A percentile compares a stretch with the other conserved stretches of the same genome.
Evolutionary conservation across 305 asterid genomes (phyloP).

Genomic region (Fraxinus baroniana): DNA sequence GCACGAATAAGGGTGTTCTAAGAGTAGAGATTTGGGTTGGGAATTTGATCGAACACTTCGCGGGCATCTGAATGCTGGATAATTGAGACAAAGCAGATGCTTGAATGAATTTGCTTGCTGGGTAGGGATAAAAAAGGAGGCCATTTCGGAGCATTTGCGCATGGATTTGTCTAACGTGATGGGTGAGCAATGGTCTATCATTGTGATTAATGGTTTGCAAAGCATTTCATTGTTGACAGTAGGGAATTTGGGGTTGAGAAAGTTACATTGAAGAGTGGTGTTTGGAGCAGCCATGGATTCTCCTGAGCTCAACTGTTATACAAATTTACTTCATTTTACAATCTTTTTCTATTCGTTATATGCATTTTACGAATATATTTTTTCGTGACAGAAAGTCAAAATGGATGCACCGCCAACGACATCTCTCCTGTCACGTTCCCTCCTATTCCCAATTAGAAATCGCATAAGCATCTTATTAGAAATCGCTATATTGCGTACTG

Average conservation of each 20-base stretch:
- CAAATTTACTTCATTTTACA: neutral
- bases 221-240: slow-evolving; percentile 43
- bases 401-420: neutral
- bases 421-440: neutral
- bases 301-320: neutral
- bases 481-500: neutral
- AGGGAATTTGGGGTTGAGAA: slow-evolving; percentile 23
- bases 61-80: slow-evolving; percentile 61
- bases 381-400: neutral
- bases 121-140: slow-evolving; percentile 57
- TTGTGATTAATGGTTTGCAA: slow-evolving; percentile 36
- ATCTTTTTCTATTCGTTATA: neutral
- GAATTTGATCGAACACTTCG: slow-evolving; percentile 68
- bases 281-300: slow-evolving; percentile 40
- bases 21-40: slow-evolving; percentile 66
- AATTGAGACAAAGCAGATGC: slow-evolving; percentile 41
- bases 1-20: slow-evolving; percentile 75
- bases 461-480: neutral
- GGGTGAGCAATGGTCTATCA: slow-evolving; percentile 50
- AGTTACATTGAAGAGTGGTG: slow-evolving; percentile 29
- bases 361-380: neutral
- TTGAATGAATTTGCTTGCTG: slow-evolving; percentile 70
- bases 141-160: slow-evolving; percentile 70
- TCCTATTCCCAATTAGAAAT: neutral
- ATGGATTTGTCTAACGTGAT: slow-evolving; percentile 10